Evolutionary conservation across 768 basidiomycete genomes (phyloP).

Genomic region (Russula lepida): DNA sequence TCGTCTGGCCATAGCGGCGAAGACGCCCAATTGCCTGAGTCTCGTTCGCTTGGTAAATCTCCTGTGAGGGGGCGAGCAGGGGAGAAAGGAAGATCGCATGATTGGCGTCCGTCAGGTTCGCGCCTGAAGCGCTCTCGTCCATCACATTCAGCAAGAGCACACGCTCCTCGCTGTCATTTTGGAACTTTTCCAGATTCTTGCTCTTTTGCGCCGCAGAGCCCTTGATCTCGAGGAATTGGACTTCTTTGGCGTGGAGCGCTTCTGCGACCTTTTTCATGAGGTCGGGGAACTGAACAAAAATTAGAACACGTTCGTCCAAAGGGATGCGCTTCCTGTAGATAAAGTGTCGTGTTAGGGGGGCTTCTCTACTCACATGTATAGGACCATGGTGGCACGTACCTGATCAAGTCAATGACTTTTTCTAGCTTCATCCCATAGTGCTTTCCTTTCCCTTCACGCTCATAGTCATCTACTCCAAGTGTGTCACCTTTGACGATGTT

Average conservation of each 20-base stretch:
- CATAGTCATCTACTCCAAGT: slow-evolving; percentile 71
- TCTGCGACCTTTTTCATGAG: slow-evolving; percentile 86
- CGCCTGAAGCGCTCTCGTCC: slow-evolving; percentile 92
- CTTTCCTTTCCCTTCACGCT: slow-evolving; percentile 60
- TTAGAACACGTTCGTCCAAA: slow-evolving; percentile 71
- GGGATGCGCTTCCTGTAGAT: slow-evolving; percentile 51
- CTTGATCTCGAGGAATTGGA: slow-evolving; percentile 73
- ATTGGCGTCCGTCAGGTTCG: slow-evolving; percentile 88
- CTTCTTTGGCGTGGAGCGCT: slow-evolving; percentile 61
- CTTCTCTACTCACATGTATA: neutral
- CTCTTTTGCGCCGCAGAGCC: slow-evolving; percentile 71
- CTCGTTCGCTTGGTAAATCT: slow-evolving; percentile 78
- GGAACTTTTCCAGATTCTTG: slow-evolving; percentile 79
- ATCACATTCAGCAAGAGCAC: slow-evolving; percentile 86
- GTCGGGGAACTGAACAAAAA: slow-evolving; percentile 96
- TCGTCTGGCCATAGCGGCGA: slow-evolving; percentile 75
- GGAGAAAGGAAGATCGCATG: slow-evolving; percentile 94
- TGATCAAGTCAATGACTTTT: slow-evolving; percentile 64
- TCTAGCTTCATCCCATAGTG: slow-evolving; percentile 82
- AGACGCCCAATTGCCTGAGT: slow-evolving; percentile 80
- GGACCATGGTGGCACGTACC: slow-evolving; percentile 40
- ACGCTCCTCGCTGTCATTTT: slow-evolving; percentile 65
- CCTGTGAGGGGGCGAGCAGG: slow-evolving; percentile 69
- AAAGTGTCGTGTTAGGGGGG: neutral
- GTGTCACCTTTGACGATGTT: slow-evolving; percentile 78